These are phyloP conservation scores for sorghum (Sorghum bicolor) DNA, from an alignment of 176 grass and related monocot genomes.

Conservation along the genomic window DNA sequence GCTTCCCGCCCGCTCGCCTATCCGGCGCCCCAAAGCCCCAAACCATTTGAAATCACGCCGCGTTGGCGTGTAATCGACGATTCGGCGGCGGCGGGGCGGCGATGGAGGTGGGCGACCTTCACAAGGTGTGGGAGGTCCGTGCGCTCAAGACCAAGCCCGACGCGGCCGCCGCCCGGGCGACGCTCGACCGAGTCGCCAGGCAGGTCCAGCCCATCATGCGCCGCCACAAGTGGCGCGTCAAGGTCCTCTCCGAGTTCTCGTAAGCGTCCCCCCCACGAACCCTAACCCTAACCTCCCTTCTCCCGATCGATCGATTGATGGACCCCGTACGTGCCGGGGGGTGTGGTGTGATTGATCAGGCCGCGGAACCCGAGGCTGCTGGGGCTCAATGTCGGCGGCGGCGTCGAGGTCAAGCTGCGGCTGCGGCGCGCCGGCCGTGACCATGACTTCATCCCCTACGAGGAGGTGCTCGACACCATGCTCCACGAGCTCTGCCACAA, in stretches of 20 bases:
- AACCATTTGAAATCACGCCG: constrained; percentile 5
- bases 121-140: constrained; percentile 92
- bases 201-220: constrained; percentile 98
- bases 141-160: constrained; percentile 73
- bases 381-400: constrained; percentile 68
- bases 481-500: constrained; percentile 93
- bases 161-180: constrained; percentile 52
- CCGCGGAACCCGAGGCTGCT: constrained; percentile 76
- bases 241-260: constrained; percentile 92
- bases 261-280: constrained; percentile 12
- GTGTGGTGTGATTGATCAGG: constrained; percentile 26
- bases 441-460: constrained; percentile 77
- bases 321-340: background rate
- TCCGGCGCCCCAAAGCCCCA: background rate
- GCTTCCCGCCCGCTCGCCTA: background rate
- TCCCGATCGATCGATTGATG: background rate
- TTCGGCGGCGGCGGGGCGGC: background rate
- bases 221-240: constrained; percentile 92
- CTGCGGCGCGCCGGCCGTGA: constrained; percentile 64
- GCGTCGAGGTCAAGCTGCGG: constrained; percentile 87
- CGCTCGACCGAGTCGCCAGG: constrained; percentile 79
- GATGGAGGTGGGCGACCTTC: constrained; percentile 77
- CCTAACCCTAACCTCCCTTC: constrained; percentile 23
- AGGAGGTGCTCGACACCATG: constrained; percentile 96
- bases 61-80: background rate